Evolutionary conservation across 306 rosid genomes (phyloP), one percentile per base, ranked within the genome.

Genomic region (Astragalus membranaceus): DNA sequence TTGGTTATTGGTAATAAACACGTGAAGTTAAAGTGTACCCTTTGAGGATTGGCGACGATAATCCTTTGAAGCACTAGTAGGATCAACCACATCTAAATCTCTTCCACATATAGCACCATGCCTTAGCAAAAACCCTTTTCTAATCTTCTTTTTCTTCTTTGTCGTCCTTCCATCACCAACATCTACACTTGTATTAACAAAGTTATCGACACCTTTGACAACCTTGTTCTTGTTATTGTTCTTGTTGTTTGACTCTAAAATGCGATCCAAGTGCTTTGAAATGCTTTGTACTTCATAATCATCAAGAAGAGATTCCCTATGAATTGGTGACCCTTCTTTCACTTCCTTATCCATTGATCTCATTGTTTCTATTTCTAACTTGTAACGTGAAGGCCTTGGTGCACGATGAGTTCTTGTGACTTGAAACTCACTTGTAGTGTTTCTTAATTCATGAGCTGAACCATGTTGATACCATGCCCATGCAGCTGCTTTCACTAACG

Each of bases 401-500:
- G 15, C 50, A 2, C 10, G 79, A 10, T 26, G 64, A 20, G 60
- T 32, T 52, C 74, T 78, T 4, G 78, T 61, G 1, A 55, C 10
- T 17, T 55, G 80, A 67, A 80, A 79, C 63, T 88, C 97, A 55
- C 33, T 65, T 1, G 23, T 33, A 5, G 70, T 23, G 60, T 80
- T 81, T 15, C 69, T 73, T n/a, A 10, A 4, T 14, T 87, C 87
- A 7, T 85, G 80, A 23, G 77, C 84, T 0, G 92, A 81, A 29
- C 91, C 81, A 37, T 63, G 98, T 46, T 84, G 82, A 79, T 76
- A 53, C 98, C 98, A 87, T 3, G 97, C 97, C 98, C 98, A 88
- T 33, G 98, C 98, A 29, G 98, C 98, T 0, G 94, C 96, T 70
- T 81, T 90, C 4, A 81, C 87, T 10, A 70, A 16, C 1, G 69